These are phyloP conservation scores for Thielaviopsis musarum DNA, from an alignment of 2,329 filamentous ascomycete genomes.

Conservation along the genomic window DNA sequence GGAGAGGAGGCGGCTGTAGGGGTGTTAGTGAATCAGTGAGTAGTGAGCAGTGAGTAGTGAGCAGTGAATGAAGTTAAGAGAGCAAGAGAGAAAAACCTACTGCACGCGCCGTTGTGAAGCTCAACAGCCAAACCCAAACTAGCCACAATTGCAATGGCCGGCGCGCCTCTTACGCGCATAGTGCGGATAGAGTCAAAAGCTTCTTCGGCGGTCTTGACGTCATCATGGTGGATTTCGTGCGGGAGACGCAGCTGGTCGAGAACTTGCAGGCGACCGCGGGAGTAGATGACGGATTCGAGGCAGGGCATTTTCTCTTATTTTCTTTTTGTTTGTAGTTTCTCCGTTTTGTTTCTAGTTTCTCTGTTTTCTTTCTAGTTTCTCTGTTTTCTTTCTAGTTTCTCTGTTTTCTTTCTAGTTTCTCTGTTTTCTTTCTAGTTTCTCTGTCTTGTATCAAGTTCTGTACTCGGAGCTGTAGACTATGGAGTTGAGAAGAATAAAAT, in stretches of 20 bases:
- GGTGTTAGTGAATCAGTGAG: too few species aligned
- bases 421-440: too few species aligned
- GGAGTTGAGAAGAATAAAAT: too few species aligned
- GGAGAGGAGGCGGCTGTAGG: conserved; percentile 23
- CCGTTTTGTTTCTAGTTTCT: too few species aligned
- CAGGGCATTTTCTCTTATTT: conserved; percentile 27
- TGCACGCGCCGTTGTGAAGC: conserved; percentile 39
- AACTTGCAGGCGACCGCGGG: conserved; percentile 54
- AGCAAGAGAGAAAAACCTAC: conserved; percentile 17
- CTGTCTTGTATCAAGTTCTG: too few species aligned
- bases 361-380: too few species aligned
- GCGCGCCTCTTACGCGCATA: conserved; percentile 65
- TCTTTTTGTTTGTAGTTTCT: too few species aligned
- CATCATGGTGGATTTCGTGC: conserved; percentile 63
- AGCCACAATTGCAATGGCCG: conserved; percentile 96
- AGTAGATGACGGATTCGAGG: conserved; percentile 65
- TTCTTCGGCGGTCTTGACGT: conserved; percentile 51
- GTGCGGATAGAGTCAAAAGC: conserved; percentile 70
- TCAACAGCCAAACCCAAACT: conserved; percentile 78
- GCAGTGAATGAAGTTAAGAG: conserved; percentile 3
- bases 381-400: too few species aligned
- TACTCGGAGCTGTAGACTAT: too few species aligned
- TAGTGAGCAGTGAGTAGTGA: too few species aligned
- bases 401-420: too few species aligned
- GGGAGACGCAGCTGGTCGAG: conserved; percentile 72